Evolutionary conservation across 2,329 filamentous ascomycete species (phyloP).

Genomic region (Akanthomyces dipterigenus): DNA sequence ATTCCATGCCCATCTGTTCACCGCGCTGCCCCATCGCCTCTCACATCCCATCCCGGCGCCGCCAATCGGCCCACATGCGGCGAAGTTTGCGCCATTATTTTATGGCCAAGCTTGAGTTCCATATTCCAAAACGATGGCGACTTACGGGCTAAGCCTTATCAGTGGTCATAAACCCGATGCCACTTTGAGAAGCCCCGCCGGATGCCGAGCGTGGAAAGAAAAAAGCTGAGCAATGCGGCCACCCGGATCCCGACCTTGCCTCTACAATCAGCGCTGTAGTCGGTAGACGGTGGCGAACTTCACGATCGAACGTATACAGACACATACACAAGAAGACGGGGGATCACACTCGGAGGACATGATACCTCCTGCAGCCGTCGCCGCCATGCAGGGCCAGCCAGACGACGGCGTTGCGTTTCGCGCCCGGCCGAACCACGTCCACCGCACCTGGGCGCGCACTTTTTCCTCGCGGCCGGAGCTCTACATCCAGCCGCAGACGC

Average conservation of each 20-base stretch:
- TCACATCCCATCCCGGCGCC: not conserved
- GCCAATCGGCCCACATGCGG: not conserved
- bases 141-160: conserved; percentile 8
- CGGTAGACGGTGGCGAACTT: not conserved
- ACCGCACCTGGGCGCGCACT: conserved; percentile 92
- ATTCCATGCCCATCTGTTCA: not conserved
- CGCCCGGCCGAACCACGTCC: conserved; percentile 62
- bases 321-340: not conserved
- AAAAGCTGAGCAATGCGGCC: not conserved
- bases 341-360: not conserved
- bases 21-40: not conserved
- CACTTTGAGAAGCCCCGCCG: conserved; percentile 6
- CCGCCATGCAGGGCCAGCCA: conserved; percentile 25
- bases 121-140: not conserved
- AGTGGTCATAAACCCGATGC: not conserved
- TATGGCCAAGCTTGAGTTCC: not conserved
- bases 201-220: not conserved
- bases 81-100: not conserved
- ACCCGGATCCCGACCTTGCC: not conserved
- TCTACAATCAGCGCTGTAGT: not conserved
- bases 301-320: not conserved
- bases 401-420: conserved; percentile 61
- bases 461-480: conserved; percentile 86
- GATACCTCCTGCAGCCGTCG: conserved; percentile 31
- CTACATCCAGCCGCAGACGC: conserved; percentile 75